Base-by-base conservation (phyloP, 139 green algal genomes). In the Zygnema circumcarinatum region DNA sequence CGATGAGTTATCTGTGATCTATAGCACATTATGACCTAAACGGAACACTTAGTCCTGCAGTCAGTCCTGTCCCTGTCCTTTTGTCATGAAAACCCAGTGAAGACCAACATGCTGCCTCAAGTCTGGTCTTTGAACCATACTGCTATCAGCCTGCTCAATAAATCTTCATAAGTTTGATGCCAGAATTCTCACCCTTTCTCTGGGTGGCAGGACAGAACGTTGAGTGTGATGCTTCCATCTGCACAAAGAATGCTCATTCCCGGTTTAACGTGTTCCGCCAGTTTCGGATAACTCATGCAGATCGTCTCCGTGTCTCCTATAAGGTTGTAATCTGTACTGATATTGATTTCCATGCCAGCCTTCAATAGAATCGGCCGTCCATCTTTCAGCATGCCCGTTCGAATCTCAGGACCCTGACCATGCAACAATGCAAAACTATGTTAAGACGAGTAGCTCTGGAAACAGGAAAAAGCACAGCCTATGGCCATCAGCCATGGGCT, bases 171-270 rank as follows among this genome's bases (percentile, higher is more conserved):
- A n/a, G n/a, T n/a, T n/a, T n/a, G n/a, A n/a, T n/a, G n/a, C n/a
- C n/a, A n/a, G n/a, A n/a, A n/a, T n/a, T n/a, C n/a, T 22, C 92
- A 97, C 68, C 96, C 96, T 52, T 85, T 87, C 1, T 89, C 85
- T 32, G 93, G 92, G 90, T 98, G 82, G 39, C 92, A 96, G 29
- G 79, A 92, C 29, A 99, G 38, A 35, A 99, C 96, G 86, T 97
- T 95, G 90, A 99, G 92, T 38, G 98, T 98, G 76, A 99, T 97
- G 86, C 91, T 96, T 38, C 97, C 97, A 87, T 99, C 97, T 2
- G 97, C 97, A 72, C 20, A 90, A 0, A 90, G 79, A 32, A 90
- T 90, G 2, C 25, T 47, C 7, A 35, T 94, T 42, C 97, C 97
- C 0, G 94, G 94, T 82, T 94, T 91, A 33, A 99, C 93, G 84